Conservation (phyloP, 2,329 filamentous ascomycete genomes). For the Coleophoma eucalyptorum region DNA sequence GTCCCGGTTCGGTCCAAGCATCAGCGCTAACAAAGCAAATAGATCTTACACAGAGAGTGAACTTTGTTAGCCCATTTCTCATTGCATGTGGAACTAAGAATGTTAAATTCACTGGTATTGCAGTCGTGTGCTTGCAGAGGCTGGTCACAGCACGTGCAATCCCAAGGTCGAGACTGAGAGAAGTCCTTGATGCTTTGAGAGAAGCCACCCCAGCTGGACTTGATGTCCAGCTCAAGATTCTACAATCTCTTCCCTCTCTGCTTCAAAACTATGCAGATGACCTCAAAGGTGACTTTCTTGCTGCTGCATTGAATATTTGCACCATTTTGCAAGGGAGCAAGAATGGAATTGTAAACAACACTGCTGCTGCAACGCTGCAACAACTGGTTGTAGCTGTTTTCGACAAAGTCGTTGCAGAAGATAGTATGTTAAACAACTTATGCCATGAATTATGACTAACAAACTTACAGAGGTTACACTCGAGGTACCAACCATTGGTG, state of each 20-base stretch:
- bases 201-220: slow-evolving; percentile 77
- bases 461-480: slow-evolving; percentile 26
- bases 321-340: slow-evolving; percentile 89
- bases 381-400: slow-evolving; percentile 91
- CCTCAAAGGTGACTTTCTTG: slow-evolving; percentile 75
- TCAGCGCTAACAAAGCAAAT: slow-evolving; percentile 2
- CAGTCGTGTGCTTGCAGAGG: slow-evolving; percentile 83
- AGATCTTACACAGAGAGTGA: slow-evolving; percentile 80
- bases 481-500: slow-evolving; percentile 56
- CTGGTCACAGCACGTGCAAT: slow-evolving; percentile 80
- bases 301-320: slow-evolving; percentile 83
- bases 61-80: slow-evolving; percentile 91
- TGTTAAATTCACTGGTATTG: slow-evolving; percentile 83
- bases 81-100: slow-evolving; percentile 90
- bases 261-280: slow-evolving; percentile 86
- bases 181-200: slow-evolving; percentile 83
- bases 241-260: slow-evolving; percentile 86
- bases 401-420: slow-evolving; percentile 82
- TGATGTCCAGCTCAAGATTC: slow-evolving; percentile 92
- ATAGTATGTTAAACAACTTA: slow-evolving; percentile 50
- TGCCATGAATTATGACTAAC: slow-evolving; percentile 4
- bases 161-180: slow-evolving; percentile 73
- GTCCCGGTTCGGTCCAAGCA: background rate
- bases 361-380: slow-evolving; percentile 92
- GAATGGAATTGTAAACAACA: slow-evolving; percentile 90